Conservation (phyloP, 805 yeast genomes). For the Schwanniomyces yamadae region DNA sequence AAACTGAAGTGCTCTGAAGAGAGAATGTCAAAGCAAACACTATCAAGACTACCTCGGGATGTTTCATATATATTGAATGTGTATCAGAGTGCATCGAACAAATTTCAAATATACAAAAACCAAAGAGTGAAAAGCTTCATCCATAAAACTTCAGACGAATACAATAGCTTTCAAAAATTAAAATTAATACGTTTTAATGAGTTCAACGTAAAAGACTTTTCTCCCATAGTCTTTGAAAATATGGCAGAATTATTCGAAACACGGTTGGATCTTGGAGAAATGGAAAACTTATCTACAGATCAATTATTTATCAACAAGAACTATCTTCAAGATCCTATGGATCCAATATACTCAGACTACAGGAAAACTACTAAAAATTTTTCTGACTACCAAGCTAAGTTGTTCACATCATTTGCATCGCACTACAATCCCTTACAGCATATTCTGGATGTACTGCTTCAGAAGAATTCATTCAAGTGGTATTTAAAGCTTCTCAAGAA, state of each 20-base stretch:
- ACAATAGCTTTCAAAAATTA: conserved; percentile 18
- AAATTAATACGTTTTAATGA: conserved; percentile 15
- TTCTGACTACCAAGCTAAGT: conserved; percentile 24
- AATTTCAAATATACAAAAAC: conserved; percentile 9
- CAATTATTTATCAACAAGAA: conserved; percentile 11
- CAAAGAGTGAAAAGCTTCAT: conserved; percentile 14
- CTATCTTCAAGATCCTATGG: conserved; percentile 2
- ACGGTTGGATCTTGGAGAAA: conserved; percentile 11
- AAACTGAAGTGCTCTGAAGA: too few species aligned
- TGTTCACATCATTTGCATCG: conserved; percentile 26
- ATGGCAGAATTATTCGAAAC: conserved; percentile 20
- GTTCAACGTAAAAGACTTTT: conserved; percentile 20
- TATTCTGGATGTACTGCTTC: conserved; percentile 10
- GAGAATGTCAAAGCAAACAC: conserved; percentile 19
- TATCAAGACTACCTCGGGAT: conserved; percentile 22
- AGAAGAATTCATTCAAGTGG: conserved; percentile 27
- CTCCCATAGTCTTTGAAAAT: conserved; percentile 18
- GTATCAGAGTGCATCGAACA: conserved; percentile 17
- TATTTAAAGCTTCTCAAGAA: conserved; percentile 22
- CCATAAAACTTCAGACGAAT: conserved; percentile 16
- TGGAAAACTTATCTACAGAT: conserved; percentile 12
- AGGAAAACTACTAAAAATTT: conserved; percentile 15
- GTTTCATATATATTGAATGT: conserved; percentile 16
- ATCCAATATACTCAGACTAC: conserved; percentile 9
- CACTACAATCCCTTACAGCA: conserved; percentile 18